Conservation (phyloP, 495 filamentous ascomycete genomes). For the Penicillium diatomitis region DNA sequence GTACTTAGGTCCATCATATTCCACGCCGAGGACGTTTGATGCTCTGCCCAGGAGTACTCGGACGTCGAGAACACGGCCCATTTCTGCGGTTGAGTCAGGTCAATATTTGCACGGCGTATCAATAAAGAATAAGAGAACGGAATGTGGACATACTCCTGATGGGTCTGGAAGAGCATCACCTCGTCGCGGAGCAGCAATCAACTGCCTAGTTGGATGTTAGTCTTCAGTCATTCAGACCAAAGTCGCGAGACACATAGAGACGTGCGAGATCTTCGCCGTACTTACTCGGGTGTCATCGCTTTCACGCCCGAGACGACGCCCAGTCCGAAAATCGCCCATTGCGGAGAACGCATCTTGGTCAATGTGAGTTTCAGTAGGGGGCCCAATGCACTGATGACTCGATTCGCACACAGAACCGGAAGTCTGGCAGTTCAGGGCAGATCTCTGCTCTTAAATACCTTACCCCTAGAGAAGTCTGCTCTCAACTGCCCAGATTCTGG, state of each 20-base stretch:
- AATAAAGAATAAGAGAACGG: no score
- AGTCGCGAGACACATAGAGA: no score
- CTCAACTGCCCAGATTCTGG: constrained; percentile 1
- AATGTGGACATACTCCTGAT: constrained; percentile 19
- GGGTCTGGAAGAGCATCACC: constrained; percentile 30
- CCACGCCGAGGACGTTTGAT: constrained; percentile 23
- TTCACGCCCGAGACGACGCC: constrained; percentile 3
- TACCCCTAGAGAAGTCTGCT: not conserved
- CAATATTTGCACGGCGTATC: no score
- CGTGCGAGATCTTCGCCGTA: not conserved
- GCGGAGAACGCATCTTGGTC: constrained; percentile 7
- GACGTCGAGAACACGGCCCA: constrained; percentile 27
- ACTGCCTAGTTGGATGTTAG: constrained; percentile 11
- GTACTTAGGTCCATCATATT: constrained; percentile 31
- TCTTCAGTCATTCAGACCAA: no score
- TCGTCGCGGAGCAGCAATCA: constrained; percentile 28
- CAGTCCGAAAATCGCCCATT: constrained; percentile 13
- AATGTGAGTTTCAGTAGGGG: no score
- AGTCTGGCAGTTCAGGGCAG: no score
- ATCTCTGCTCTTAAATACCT: no score
- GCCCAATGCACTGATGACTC: no score
- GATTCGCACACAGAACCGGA: not conserved
- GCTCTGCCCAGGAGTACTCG: constrained; percentile 38
- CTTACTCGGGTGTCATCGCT: constrained; percentile 15
- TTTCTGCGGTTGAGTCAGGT: constrained; percentile 7